Percentiles rank a stretch among this genome's conserved stretches.
phyloP scores from a whole-genome alignment of 345 rosid genomes.

The Ceriops zippeliana region DNA sequence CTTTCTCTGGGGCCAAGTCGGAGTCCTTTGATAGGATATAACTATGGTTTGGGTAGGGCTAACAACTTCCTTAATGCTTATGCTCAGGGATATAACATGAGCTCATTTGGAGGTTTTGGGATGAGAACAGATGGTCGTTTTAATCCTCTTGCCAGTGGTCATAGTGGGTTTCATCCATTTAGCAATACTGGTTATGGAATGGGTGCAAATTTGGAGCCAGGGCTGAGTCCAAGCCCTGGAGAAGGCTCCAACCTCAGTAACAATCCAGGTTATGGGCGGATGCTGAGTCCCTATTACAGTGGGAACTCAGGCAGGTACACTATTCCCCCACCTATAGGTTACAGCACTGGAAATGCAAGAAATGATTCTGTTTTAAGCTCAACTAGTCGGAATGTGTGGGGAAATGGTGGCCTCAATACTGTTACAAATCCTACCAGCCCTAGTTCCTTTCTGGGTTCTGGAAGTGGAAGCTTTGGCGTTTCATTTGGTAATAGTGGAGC shows the following conservation, averaged over 20 bases:
- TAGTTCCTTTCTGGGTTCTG: conserved; percentile 45
- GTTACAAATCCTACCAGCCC: conserved; percentile 39
- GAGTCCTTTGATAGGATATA: conserved; percentile 61
- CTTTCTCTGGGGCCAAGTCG: conserved; percentile 61
- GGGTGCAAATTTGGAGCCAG: conserved; percentile 62
- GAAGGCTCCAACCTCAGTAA: conserved; percentile 55
- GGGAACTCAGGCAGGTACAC: conserved; percentile 60
- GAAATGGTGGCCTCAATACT: conserved; percentile 53
- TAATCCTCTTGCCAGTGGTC: conserved; percentile 62
- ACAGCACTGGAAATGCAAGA: conserved; percentile 46
- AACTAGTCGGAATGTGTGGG: conserved; percentile 68
- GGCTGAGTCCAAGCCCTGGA: conserved; percentile 52
- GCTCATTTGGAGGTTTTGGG: conserved; percentile 51
- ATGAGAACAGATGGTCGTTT: conserved; percentile 69
- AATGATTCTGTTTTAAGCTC: conserved; percentile 57
- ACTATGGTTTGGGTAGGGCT: conserved; percentile 54
- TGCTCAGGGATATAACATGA: conserved; percentile 60
- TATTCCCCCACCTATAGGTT: conserved; percentile 79
- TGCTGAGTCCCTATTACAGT: conserved; percentile 50
- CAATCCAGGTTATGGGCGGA: conserved; percentile 61
- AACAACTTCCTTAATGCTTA: conserved; percentile 64
- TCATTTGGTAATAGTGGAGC: conserved; percentile 62
- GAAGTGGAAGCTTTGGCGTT: conserved; percentile 54
- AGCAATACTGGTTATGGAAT: conserved; percentile 55
- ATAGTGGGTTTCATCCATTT: conserved; percentile 53